These are phyloP conservation scores for Brassica nigra DNA, from an alignment of 345 rosid genomes.

Conservation along the genomic window DNA sequence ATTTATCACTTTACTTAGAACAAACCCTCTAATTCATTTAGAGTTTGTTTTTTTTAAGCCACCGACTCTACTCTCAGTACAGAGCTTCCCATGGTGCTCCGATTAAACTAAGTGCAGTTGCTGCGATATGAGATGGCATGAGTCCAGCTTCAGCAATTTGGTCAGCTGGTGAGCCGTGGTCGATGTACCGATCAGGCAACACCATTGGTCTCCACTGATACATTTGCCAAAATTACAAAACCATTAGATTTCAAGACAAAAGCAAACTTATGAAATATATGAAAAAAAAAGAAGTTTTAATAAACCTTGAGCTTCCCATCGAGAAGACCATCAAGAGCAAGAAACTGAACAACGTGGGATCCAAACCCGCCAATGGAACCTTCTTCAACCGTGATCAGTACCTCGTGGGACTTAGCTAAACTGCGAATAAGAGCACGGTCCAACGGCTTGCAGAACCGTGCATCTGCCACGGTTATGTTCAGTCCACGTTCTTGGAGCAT, in stretches of 20 bases:
- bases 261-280: neutral
- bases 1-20: slow-evolving; percentile 10
- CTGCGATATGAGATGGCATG: slow-evolving; percentile 90
- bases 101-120: slow-evolving; percentile 74
- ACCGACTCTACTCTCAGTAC: slow-evolving; percentile 22
- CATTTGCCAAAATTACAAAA: slow-evolving; percentile 5
- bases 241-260: neutral
- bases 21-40: neutral
- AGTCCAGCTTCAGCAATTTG: slow-evolving; percentile 82
- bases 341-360: slow-evolving; percentile 92
- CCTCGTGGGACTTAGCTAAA: slow-evolving; percentile 82
- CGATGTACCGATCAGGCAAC: slow-evolving; percentile 83
- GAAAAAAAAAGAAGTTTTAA: neutral
- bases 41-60: slow-evolving; percentile 22
- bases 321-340: slow-evolving; percentile 87
- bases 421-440: slow-evolving; percentile 77
- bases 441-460: slow-evolving; percentile 88
- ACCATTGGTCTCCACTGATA: slow-evolving; percentile 92
- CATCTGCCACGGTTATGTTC: slow-evolving; percentile 75
- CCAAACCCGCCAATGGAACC: slow-evolving; percentile 98
- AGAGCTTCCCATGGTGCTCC: slow-evolving; percentile 82
- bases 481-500: slow-evolving; percentile 58
- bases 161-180: slow-evolving; percentile 89
- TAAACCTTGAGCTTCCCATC: slow-evolving; percentile 85
- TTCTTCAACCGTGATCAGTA: slow-evolving; percentile 88